These are phyloP conservation scores for Endothia cerciana DNA, from an alignment of 2,329 filamentous ascomycete genomes.

Conservation along the genomic window DNA sequence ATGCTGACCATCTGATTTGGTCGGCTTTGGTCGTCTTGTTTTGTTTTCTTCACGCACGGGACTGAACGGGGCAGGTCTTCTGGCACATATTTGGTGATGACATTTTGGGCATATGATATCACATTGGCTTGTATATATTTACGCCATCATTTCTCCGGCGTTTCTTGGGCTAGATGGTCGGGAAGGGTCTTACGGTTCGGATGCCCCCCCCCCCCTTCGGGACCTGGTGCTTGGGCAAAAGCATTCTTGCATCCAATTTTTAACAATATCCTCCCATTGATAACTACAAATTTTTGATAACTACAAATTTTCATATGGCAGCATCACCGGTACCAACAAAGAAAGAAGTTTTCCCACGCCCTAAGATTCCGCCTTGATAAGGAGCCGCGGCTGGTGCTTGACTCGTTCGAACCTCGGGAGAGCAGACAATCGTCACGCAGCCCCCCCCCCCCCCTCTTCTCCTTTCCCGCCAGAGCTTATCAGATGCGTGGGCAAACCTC, in stretches of 20 bases:
- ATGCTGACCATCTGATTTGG: constrained; percentile 20
- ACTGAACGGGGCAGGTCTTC: too few relatives aligned
- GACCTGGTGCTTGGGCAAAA: constrained; percentile 13
- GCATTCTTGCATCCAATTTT: background rate
- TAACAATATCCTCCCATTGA: background rate
- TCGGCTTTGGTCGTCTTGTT: background rate
- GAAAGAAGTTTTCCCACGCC: background rate
- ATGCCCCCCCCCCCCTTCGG: too few relatives aligned
- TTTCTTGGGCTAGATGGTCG: constrained; percentile 8
- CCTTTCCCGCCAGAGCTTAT: background rate
- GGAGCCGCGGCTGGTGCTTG: background rate
- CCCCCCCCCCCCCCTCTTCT: too few relatives aligned
- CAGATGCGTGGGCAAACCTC: background rate
- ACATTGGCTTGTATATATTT: background rate
- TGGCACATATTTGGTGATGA: constrained; percentile 5
- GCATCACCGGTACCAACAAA: background rate
- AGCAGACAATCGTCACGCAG: too few relatives aligned
- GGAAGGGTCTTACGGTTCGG: background rate
- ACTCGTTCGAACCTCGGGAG: too few relatives aligned
- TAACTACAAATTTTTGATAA: background rate
- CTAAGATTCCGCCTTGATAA: background rate
- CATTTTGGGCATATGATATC: constrained; percentile 5
- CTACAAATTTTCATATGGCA: background rate
- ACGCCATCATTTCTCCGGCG: constrained; percentile 1
- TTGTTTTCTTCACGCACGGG: background rate